Evolutionary conservation across 2,329 filamentous ascomycete genomes (phyloP).

Genomic region (Venturia effusa): DNA sequence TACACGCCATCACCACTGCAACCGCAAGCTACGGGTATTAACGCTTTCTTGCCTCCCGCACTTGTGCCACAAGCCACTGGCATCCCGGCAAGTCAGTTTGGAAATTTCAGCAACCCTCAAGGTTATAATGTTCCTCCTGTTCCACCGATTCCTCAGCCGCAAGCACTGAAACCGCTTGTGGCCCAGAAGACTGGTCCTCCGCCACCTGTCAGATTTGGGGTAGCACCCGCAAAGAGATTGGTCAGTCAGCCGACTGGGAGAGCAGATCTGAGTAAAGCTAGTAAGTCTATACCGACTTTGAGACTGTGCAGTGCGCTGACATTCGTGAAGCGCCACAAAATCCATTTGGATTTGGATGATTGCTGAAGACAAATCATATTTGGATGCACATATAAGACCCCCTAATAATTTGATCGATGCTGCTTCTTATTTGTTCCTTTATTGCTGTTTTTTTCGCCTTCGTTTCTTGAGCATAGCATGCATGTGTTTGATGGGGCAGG

Average conservation of each 20-base stretch:
- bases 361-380: not conserved
- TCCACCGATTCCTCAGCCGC: conserved; percentile 48
- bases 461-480: conserved; percentile 1
- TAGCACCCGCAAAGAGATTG: conserved; percentile 63
- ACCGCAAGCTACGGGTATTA: conserved; percentile 45
- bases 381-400: not conserved
- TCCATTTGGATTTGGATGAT: conserved; percentile 51
- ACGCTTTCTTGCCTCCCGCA: conserved; percentile 32
- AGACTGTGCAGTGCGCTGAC: not conserved
- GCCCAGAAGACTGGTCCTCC: conserved; percentile 78
- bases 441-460: not conserved
- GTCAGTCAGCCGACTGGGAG: conserved; percentile 79
- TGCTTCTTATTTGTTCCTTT: conserved; percentile 23
- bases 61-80: conserved; percentile 40
- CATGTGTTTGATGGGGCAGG: not conserved
- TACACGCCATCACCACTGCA: conserved; percentile 26
- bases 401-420: not conserved
- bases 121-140: conserved; percentile 42
- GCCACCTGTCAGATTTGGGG: conserved; percentile 81
- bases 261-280: conserved; percentile 88
- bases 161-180: conserved; percentile 51
- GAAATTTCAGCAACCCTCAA: conserved; percentile 30
- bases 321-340: conserved; percentile 49
- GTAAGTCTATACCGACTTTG: conserved; percentile 50
- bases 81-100: conserved; percentile 35